Percentiles rank a stretch among this genome's conserved stretches.
Conservation (phyloP, 305 asterid species). For the Solanum hybrid region DNA sequence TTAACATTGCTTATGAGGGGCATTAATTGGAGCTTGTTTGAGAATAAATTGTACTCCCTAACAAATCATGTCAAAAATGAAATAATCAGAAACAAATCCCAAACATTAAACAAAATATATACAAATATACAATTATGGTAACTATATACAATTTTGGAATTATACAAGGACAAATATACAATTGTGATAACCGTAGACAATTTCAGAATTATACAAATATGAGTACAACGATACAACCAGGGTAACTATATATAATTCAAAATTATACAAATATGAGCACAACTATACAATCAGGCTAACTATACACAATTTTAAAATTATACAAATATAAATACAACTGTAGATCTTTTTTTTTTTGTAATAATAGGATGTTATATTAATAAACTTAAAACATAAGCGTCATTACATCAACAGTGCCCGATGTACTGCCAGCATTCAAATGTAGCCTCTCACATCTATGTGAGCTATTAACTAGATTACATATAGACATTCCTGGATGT, state of each 20-base stretch:
- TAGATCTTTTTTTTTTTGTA: no score
- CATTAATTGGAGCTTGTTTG: background rate
- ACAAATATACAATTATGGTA: background rate
- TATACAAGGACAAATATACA: no score
- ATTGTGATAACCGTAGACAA: no score
- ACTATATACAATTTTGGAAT: background rate
- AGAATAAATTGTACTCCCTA: background rate
- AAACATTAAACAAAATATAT: background rate
- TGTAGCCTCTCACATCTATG: no score
- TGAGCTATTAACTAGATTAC: no score
- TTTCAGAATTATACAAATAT: background rate
- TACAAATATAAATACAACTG: background rate
- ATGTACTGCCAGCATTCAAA: no score
- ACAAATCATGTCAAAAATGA: background rate
- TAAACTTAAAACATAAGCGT: no score
- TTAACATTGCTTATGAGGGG: background rate
- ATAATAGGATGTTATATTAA: no score
- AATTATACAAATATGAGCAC: background rate
- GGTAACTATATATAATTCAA: background rate
- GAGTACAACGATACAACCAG: background rate
- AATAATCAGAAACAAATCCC: background rate
- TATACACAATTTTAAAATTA: no score
- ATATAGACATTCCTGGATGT: no score
- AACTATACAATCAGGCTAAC: background rate
- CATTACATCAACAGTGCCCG: no score